phyloP scores from a whole-genome alignment of 305 asterid genomes.

The Solanum hybrid region DNA sequence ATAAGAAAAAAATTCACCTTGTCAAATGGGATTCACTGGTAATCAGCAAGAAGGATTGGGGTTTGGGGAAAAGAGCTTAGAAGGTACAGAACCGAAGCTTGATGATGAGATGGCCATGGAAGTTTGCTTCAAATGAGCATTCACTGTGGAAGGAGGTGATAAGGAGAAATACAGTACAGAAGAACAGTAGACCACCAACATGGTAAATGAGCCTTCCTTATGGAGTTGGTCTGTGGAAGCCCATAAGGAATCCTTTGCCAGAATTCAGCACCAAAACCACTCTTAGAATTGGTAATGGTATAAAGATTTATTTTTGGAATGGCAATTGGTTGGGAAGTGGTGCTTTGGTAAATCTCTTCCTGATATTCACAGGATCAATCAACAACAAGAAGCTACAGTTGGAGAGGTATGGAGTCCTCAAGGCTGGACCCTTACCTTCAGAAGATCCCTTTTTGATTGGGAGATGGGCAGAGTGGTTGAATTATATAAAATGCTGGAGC shows the following conservation, averaged over 20 bases:
- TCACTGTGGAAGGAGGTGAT: not conserved
- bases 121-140: not conserved
- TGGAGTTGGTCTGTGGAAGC: not conserved
- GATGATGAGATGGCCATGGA: not conserved
- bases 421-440: not conserved
- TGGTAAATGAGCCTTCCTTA: not conserved
- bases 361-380: not conserved
- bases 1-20: not conserved
- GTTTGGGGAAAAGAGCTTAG: not conserved
- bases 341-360: not conserved
- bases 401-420: not conserved
- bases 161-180: not conserved
- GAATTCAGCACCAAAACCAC: not conserved
- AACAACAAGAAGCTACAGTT: not conserved
- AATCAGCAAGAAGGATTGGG: not conserved
- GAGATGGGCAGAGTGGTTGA: not conserved
- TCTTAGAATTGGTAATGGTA: not conserved
- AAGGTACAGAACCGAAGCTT: not conserved
- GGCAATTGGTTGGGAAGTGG: not conserved
- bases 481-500: not conserved
- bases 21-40: not conserved
- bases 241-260: not conserved
- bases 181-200: not conserved
- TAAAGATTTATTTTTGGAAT: not conserved
- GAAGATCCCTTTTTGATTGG: not conserved